Conservation (phyloP, 1,284 basidiomycete genomes). For the Puccinia hordei region DNA sequence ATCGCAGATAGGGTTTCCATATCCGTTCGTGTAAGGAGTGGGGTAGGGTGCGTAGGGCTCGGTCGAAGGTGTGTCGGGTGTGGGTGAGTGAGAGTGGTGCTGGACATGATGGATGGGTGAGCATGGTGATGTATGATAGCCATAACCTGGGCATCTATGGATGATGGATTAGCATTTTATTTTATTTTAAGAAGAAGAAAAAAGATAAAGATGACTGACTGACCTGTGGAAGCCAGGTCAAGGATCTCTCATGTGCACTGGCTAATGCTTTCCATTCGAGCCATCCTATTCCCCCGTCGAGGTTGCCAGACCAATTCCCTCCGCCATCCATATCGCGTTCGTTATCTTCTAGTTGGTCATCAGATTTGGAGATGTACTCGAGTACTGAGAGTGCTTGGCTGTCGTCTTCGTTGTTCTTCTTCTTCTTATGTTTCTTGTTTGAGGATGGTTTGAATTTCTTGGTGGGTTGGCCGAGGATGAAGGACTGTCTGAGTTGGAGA, state of each 20-base stretch:
- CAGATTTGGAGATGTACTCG: constrained; percentile 82
- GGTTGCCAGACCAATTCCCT: constrained; percentile 71
- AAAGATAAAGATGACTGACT: constrained; percentile 57
- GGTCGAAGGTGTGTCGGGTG: constrained; percentile 89
- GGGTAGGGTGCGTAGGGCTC: constrained; percentile 87
- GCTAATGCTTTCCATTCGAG: constrained; percentile 90
- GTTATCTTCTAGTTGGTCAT: constrained; percentile 73
- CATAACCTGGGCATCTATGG: constrained; percentile 91
- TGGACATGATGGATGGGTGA: constrained; percentile 87
- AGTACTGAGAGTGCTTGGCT: constrained; percentile 78
- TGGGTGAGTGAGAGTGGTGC: constrained; percentile 81
- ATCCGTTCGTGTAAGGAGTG: constrained; percentile 90
- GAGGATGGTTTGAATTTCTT: constrained; percentile 60
- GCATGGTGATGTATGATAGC: constrained; percentile 87
- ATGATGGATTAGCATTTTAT: not conserved
- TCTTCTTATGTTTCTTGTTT: constrained; percentile 58
- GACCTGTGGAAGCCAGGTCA: constrained; percentile 90
- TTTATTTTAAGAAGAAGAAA: not conserved
- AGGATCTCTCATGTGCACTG: constrained; percentile 83
- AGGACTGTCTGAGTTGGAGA: constrained; percentile 77
- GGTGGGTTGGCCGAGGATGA: constrained; percentile 74
- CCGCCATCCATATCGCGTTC: constrained; percentile 62
- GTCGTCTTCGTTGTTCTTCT: constrained; percentile 69
- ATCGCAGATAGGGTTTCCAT: constrained; percentile 92
- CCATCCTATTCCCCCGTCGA: constrained; percentile 86